These are phyloP conservation scores for Quercus ilex DNA, from an alignment of 306 rosid species.

Conservation along the genomic window DNA sequence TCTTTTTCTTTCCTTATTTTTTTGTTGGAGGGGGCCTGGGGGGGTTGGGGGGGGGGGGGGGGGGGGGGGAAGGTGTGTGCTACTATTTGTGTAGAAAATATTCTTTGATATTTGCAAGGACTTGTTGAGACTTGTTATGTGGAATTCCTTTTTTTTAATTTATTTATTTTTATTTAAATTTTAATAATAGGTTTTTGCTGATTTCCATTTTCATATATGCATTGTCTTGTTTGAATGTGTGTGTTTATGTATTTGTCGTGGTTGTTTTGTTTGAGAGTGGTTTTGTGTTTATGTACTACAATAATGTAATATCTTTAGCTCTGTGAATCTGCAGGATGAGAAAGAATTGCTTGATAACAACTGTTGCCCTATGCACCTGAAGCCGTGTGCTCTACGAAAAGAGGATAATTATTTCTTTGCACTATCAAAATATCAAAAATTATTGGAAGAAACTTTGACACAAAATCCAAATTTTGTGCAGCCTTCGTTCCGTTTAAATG, in stretches of 20 bases:
- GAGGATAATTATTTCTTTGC: constrained; percentile 95
- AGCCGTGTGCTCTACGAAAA: constrained; percentile 87
- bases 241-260: too few species aligned
- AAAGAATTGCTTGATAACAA: constrained; percentile 80
- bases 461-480: constrained; percentile 78
- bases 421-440: constrained; percentile 74
- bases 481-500: constrained; percentile 79
- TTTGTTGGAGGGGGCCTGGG: too few species aligned
- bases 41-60: too few species aligned
- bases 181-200: not conserved
- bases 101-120: not conserved
- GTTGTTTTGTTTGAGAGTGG: not conserved
- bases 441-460: constrained; percentile 62
- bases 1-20: not conserved
- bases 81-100: not conserved
- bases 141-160: not conserved
- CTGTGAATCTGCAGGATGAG: constrained; percentile 60
- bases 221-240: too few species aligned
- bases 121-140: not conserved
- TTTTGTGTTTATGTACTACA: constrained; percentile 9
- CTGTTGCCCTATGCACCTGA: constrained; percentile 82
- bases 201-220: not conserved
- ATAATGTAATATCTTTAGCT: constrained; percentile 16
- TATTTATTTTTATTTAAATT: not conserved
- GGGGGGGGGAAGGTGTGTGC: not conserved